A percentile compares a stretch with the other conserved stretches of the same genome.
These are phyloP conservation scores for Rhodocollybia butyracea DNA, from an alignment of 768 basidiomycete genomes.

Conservation along the genomic window DNA sequence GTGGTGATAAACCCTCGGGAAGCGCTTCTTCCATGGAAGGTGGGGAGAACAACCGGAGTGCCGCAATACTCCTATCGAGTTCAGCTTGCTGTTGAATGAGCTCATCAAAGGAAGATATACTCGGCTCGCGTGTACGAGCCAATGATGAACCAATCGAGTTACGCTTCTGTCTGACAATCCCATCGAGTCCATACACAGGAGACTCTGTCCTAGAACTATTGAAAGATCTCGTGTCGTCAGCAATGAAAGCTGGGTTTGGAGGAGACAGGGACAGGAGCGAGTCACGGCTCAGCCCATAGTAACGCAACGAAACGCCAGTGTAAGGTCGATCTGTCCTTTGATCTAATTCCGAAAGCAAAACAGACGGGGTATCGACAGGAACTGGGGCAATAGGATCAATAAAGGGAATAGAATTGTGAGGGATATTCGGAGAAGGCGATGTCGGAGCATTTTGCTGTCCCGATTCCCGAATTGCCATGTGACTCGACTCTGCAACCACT, in stretches of 20 bases:
- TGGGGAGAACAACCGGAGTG: constrained; percentile 45
- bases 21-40: constrained; percentile 2
- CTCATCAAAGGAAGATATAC: constrained; percentile 40
- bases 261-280: constrained; percentile 8
- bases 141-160: constrained; percentile 4
- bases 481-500: background rate
- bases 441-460: background rate
- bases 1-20: background rate
- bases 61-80: constrained; percentile 62
- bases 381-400: background rate
- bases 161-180: constrained; percentile 22
- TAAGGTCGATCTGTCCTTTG: constrained; percentile 8
- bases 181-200: constrained; percentile 44
- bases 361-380: background rate
- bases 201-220: constrained; percentile 26
- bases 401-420: background rate
- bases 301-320: constrained; percentile 26
- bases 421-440: background rate
- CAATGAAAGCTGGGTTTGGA: constrained; percentile 4
- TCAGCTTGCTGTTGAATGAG: constrained; percentile 61
- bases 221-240: background rate
- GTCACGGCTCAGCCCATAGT: constrained; percentile 24
- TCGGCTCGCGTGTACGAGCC: constrained; percentile 18
- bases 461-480: background rate
- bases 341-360: background rate